These are phyloP conservation scores for Purpureocillium lavendulum DNA, from an alignment of 2,329 filamentous ascomycete species.

Conservation along the genomic window DNA sequence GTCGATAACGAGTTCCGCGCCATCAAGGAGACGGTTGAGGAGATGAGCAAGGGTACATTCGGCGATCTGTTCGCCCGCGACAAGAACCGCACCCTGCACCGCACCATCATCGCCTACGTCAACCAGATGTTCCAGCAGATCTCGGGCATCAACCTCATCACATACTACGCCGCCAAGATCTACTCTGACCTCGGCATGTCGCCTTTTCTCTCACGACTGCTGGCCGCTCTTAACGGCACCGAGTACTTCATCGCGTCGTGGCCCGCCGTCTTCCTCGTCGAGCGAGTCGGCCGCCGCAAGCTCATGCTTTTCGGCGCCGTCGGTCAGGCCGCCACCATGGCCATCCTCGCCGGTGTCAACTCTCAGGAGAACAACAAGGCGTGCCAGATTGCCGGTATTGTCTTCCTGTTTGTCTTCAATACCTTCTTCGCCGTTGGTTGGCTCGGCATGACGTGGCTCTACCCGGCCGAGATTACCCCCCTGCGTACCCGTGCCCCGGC, in stretches of 20 bases:
- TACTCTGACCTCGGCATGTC: constrained; percentile 46
- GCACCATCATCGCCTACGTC: constrained; percentile 51
- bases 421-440: constrained; percentile 52
- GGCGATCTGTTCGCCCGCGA: constrained; percentile 48
- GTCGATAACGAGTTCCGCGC: constrained; percentile 50
- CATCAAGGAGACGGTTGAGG: constrained; percentile 60
- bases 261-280: constrained; percentile 52
- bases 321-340: constrained; percentile 57
- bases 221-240: constrained; percentile 31
- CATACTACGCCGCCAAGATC: constrained; percentile 54
- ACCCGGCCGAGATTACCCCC: constrained; percentile 59
- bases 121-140: constrained; percentile 61
- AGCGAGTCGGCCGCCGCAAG: constrained; percentile 57
- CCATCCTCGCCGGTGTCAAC: constrained; percentile 49
- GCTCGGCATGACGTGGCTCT: constrained; percentile 54
- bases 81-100: constrained; percentile 47
- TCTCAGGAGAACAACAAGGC: constrained; percentile 36
- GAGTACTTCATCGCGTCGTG: constrained; percentile 57
- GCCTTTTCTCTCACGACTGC: constrained; percentile 48
- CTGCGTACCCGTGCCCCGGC: constrained; percentile 57
- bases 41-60: constrained; percentile 55
- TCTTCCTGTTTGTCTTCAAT: constrained; percentile 57
- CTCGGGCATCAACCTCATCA: constrained; percentile 54
- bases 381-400: constrained; percentile 52
- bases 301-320: constrained; percentile 64